Percentiles rank a stretch among this genome's conserved stretches.
phyloP scores from a whole-genome alignment of 106 monocot species.

The Phalaenopsis equestris region DNA sequence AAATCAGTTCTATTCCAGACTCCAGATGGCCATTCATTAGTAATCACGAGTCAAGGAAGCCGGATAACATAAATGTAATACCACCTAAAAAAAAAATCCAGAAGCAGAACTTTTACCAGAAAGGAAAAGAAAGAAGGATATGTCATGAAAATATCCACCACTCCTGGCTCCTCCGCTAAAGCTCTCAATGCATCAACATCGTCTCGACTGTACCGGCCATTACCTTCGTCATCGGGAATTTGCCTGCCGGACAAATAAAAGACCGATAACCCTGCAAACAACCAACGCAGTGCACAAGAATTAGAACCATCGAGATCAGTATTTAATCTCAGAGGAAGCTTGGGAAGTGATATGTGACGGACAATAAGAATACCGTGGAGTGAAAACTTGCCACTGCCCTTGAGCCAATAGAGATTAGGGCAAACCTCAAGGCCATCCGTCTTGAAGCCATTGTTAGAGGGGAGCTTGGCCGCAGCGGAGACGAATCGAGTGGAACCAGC shows the following conservation, averaged over 20 bases:
- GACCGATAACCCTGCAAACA: slow-evolving; percentile 46
- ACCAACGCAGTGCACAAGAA: neutral
- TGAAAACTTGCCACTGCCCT: slow-evolving; percentile 72
- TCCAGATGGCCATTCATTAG: slow-evolving; percentile 96
- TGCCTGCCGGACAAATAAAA: slow-evolving; percentile 61
- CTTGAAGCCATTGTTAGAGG: slow-evolving; percentile 53
- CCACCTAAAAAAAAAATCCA: neutral
- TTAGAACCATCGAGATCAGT: neutral
- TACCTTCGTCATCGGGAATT: slow-evolving; percentile 18
- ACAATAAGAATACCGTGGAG: slow-evolving; percentile 39
- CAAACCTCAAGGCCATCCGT: slow-evolving; percentile 64
- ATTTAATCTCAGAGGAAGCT: neutral
- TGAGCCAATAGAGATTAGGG: slow-evolving; percentile 75
- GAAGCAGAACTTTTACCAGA: neutral
- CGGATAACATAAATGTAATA: neutral
- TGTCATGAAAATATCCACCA: slow-evolving; percentile 88
- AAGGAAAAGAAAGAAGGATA: slow-evolving; percentile 44
- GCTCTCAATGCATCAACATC: slow-evolving; percentile 85
- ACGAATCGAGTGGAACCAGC: slow-evolving; percentile 30
- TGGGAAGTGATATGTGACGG: neutral
- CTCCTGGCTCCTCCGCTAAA: slow-evolving; percentile 60
- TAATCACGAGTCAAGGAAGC: slow-evolving; percentile 47
- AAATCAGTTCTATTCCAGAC: slow-evolving; percentile 50
- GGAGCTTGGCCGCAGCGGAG: slow-evolving; percentile 12
- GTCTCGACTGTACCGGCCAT: slow-evolving; percentile 64